Base-by-base conservation (phyloP, 1,139 yeast genomes). In the Torulaspora pretoriensis region DNA sequence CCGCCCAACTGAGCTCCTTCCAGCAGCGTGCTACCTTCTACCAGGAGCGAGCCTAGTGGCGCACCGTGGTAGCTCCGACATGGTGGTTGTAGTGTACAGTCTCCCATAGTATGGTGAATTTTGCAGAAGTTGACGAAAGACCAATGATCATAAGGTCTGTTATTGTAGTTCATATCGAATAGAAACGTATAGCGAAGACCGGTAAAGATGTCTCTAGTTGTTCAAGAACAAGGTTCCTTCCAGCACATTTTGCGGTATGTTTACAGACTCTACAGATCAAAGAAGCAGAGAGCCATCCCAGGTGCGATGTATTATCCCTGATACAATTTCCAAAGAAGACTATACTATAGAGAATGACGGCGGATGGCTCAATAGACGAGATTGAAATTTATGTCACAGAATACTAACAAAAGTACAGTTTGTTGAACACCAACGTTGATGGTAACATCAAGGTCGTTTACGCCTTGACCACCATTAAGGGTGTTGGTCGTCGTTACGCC, bases 401-500 rank as follows among this genome's bases (percentile, higher is more conserved):
- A 38, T 59, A 61, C 65, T 62, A 61, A 61, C 61, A 50, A 50
- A 31, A 24, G 43, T 46, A 45, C 73, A 84, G 96, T 89, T 87
- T 92, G 81, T 89, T 92, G 81, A 92, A 94, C 87, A 94, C 99
- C 81, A 94, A 94, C 90, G 96, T 94, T 74, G 99, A 94, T 78
- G 99, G 99, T 85, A 89, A 95, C 88, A 90, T 90, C 83, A 94
- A 94, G 86, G 84, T 94, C 77, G 94, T 92, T 94, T 94, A 89
- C 87, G 99, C 99, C 75, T 82, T 94, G 80, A 90, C 98, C 83
- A 87, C 90, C 79, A 94, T 94, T 72, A 87, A 96, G 82, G 99
- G 99, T 88, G 97, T 94, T 72, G 98, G 98, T 80, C 95, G 97
- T 79, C 95, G 99, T 81, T 94, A 92, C 87, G 82, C 98, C 77